Evolutionary conservation across 371 early-diverging fungal species (phyloP).

Genomic region (Haplosporangium sp.): DNA sequence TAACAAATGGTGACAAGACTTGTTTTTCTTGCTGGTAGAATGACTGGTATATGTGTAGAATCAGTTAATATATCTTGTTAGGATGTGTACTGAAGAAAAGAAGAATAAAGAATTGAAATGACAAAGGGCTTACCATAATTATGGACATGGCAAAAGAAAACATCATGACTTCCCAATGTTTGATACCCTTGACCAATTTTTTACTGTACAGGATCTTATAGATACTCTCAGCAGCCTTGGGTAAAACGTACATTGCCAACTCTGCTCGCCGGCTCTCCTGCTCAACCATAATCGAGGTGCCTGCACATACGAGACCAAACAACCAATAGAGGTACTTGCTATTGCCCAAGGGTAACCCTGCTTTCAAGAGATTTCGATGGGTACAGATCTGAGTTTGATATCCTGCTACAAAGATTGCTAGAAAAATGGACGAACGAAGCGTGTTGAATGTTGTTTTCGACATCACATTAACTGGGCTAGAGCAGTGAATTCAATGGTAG

Average conservation of each 20-base stretch:
- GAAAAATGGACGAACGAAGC: constrained; percentile 71
- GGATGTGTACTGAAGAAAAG: not conserved
- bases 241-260: constrained; percentile 77
- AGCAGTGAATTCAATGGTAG: no score
- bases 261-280: constrained; percentile 76
- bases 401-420: constrained; percentile 71
- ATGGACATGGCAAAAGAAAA: constrained; percentile 70
- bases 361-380: constrained; percentile 68
- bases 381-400: constrained; percentile 75
- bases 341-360: constrained; percentile 56
- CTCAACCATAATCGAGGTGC: constrained; percentile 75
- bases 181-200: constrained; percentile 67
- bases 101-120: not conserved
- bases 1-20: constrained; percentile 70
- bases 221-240: constrained; percentile 71
- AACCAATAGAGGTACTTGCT: constrained; percentile 73
- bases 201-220: constrained; percentile 72
- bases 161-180: constrained; percentile 71
- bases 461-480: constrained; percentile 60
- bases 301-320: constrained; percentile 71
- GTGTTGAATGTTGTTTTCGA: constrained; percentile 66
- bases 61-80: no score
- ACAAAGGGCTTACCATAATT: constrained; percentile 62
- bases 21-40: constrained; percentile 76
- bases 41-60: constrained; percentile 51